These are phyloP conservation scores for Talaromyces ruber DNA, from an alignment of 495 filamentous ascomycete species.

Conservation along the genomic window DNA sequence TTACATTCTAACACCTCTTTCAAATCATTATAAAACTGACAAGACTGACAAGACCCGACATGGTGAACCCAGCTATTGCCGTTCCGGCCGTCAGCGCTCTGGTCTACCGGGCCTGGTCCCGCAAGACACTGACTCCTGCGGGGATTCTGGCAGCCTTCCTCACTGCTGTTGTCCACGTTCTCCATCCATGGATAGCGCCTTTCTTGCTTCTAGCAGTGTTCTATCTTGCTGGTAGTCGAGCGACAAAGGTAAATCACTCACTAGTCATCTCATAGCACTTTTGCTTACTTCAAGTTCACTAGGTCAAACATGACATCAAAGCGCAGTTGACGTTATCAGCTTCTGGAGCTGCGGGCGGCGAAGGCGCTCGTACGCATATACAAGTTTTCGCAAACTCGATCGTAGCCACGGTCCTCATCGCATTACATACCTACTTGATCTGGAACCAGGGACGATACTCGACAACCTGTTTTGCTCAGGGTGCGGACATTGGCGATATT, in stretches of 20 bases:
- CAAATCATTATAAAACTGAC: not conserved
- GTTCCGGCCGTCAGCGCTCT: constrained; percentile 54
- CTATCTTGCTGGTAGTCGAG: constrained; percentile 75
- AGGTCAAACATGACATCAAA: constrained; percentile 87
- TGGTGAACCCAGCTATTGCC: constrained; percentile 66
- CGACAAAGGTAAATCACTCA: constrained; percentile 56
- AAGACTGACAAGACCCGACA: not conserved
- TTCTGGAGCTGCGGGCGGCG: constrained; percentile 61
- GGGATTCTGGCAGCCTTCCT: constrained; percentile 59
- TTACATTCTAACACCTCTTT: not conserved
- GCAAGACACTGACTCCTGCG: constrained; percentile 66
- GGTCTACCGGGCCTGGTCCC: constrained; percentile 59
- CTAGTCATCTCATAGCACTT: not conserved
- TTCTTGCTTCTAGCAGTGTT: constrained; percentile 78
- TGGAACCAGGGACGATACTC: constrained; percentile 7
- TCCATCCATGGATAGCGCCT: constrained; percentile 87
- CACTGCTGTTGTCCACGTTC: constrained; percentile 71
- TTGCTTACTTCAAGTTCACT: not conserved
- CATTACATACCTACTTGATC: constrained; percentile 58
- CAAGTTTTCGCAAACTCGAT: constrained; percentile 89
- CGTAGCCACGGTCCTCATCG: constrained; percentile 62
- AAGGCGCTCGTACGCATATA: constrained; percentile 72
- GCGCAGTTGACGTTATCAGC: constrained; percentile 68
- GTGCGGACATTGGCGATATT: constrained; percentile 32
- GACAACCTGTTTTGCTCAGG: constrained; percentile 26